Evolutionary conservation across 306 rosid species (phyloP).

Genomic region (Rubus idaeus): DNA sequence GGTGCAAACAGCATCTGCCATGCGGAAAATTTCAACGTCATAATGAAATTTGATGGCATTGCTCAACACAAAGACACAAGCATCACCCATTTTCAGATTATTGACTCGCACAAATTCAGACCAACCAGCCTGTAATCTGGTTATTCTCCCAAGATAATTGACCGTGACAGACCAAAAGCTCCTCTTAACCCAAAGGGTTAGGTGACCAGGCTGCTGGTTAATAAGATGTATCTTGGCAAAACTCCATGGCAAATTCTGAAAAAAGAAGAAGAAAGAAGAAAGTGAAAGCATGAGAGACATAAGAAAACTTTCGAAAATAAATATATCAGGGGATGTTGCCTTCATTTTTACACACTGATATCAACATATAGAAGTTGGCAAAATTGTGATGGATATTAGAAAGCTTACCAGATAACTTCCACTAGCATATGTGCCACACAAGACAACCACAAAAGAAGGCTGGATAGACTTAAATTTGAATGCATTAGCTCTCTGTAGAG

Average conservation of each 20-base stretch:
- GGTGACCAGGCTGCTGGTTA: not conserved
- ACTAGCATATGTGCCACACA: not conserved
- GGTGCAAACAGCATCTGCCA: not conserved
- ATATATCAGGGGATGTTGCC: too few species aligned
- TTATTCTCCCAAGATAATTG: not conserved
- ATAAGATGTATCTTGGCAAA: not conserved
- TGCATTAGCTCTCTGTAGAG: not conserved
- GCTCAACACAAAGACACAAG: not conserved
- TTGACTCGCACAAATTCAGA: not conserved
- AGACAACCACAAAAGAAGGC: constrained; percentile 1
- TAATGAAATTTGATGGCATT: not conserved
- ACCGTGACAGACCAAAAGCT: not conserved
- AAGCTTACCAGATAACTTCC: constrained; percentile 18
- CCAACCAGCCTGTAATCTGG: not conserved
- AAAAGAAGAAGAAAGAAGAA: not conserved
- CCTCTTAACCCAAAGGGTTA: not conserved
- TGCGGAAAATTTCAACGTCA: not conserved
- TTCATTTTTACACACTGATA: not conserved
- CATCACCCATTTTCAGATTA: not conserved
- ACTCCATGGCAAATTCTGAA: not conserved
- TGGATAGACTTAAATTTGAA: not conserved
- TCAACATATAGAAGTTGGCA: not conserved
- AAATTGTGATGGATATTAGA: constrained; percentile 21
- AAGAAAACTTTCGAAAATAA: too few species aligned
- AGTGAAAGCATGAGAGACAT: not conserved